Base-by-base conservation (phyloP, 2,329 filamentous ascomycete genomes). In the Sclerotiophoma versabilis region DNA sequence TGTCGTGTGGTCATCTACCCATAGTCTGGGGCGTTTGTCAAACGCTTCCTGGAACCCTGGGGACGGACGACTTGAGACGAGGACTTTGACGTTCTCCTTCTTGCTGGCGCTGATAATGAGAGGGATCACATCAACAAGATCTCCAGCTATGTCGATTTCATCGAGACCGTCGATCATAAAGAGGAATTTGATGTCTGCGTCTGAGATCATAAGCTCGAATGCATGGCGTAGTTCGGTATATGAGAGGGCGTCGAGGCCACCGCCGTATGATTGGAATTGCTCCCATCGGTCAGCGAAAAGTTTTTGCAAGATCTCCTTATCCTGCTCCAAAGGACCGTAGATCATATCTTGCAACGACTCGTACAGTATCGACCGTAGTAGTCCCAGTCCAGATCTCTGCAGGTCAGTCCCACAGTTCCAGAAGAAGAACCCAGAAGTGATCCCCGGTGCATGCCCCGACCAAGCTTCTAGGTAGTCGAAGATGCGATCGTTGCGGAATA, bases 341-440 rank as follows among this genome's bases (percentile, higher is more conserved):
- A 72, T 67, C 66, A 72, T 69, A 30, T 72, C 69, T 29, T 70
- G 68, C 23, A 71, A 54, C 3, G 64, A 58, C 38, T 73, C 68
- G 48, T 68, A 73, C 9, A 73, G 60, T 4, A 73, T 50, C 10
- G 68, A 59, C 29, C 64, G 56, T 8, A 72, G 39, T 12, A 72
- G 39, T 4, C 68, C 68, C 3, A 61, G 39, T 0, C 54, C 50
- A 8, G 68, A 66, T n/a, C 63, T 69, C 38, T 73, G 68, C 32
- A 71, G 25, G 12, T 64, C 54, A n/a, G 60, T 64, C 6, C 70
- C 70, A 26, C 54, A 59, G 19, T 63, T 77, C 79, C 79, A 81
- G 51, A 81, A 80, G 57, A 79, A 81, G 62, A 77, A 81, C 0
- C 69, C 73, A 0, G 77, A 76, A 0, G 70, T 74, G 2, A 66